Conservation (phyloP, 2,329 filamentous ascomycete species). For the Botryotinia narcissicola region DNA sequence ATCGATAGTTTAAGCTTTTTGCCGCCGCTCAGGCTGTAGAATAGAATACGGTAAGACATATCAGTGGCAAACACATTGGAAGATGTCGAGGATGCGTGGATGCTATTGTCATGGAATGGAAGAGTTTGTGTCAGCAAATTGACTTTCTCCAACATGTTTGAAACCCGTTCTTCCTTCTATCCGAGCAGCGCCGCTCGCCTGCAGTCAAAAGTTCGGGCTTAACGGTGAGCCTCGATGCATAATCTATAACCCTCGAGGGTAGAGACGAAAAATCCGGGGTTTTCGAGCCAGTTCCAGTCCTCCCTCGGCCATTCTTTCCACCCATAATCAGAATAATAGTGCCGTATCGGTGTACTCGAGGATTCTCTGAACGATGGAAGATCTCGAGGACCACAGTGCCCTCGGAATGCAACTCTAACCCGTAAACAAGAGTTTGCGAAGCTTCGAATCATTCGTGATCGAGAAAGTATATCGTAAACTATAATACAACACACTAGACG, state of each 20-base stretch:
- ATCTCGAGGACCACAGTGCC: neutral
- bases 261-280: conserved; percentile 17
- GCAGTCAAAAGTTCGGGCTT: neutral
- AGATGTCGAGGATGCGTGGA: too few species aligned
- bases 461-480: neutral
- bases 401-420: neutral
- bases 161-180: conserved; percentile 1
- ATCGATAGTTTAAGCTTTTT: conserved; percentile 16
- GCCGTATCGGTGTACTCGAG: conserved; percentile 5
- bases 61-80: conserved; percentile 13
- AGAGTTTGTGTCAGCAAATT: neutral
- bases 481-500: neutral
- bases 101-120: neutral
- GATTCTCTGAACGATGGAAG: neutral
- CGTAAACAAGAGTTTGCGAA: neutral
- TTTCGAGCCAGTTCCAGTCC: conserved; percentile 9
- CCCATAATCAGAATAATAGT: conserved; percentile 13
- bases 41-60: conserved; percentile 11
- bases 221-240: conserved; percentile 14
- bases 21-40: neutral
- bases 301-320: conserved; percentile 4
- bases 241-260: conserved; percentile 19
- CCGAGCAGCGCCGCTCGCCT: conserved; percentile 1
- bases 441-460: neutral
- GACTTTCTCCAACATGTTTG: neutral